Base-by-base conservation (phyloP, 805 yeast species). In the Citeromyces matritensis region DNA sequence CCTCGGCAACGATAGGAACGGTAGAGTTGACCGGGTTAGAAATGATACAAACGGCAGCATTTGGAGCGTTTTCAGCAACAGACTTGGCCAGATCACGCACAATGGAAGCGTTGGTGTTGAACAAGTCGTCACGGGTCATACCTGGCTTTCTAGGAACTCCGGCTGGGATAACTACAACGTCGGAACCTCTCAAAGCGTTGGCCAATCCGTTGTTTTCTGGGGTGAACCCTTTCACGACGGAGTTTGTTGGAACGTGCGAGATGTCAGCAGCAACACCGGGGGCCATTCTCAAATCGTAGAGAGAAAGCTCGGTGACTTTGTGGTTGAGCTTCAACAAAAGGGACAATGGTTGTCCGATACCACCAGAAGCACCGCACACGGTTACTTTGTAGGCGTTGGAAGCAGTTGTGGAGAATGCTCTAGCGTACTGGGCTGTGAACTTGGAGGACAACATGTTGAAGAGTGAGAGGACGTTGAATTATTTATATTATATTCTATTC, bases 61-160 rank as follows among this genome's bases (percentile, higher is more conserved):
- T 69, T 52, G 95, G 95, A 42, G 81, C 69, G 57, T 65, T 53
- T 42, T 79, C 82, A 39, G 93, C 94, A 45, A 72, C 72, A 33
- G 85, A 80, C 59, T 76, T 66, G 53, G 94, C 94, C 57, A 86
- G 69, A 58, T 82, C 95, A 55, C 91, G 76, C 40, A 86, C 95
- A 57, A 86, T 86, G 32, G 93, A 78, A 33, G 96, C 96, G 53
- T 86, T 86, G 65, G 93, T 86, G 68, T 82, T 78, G 77, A 86
- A 86, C 49, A 86, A 68, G 55, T 86, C 96, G 57, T 86, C 96
- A 69, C 96, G 81, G 51, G 95, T 83, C 96, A 86, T 86, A 58
- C 96, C 96, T 44, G 96, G 96, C 67, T 85, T 86, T 73, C 93
- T 82, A 66, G 94, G 96, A 36, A 86, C 93, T 67, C 96, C 96